phyloP scores from a whole-genome alignment of 441 rosid species.

The Adansonia madagascariensis region DNA sequence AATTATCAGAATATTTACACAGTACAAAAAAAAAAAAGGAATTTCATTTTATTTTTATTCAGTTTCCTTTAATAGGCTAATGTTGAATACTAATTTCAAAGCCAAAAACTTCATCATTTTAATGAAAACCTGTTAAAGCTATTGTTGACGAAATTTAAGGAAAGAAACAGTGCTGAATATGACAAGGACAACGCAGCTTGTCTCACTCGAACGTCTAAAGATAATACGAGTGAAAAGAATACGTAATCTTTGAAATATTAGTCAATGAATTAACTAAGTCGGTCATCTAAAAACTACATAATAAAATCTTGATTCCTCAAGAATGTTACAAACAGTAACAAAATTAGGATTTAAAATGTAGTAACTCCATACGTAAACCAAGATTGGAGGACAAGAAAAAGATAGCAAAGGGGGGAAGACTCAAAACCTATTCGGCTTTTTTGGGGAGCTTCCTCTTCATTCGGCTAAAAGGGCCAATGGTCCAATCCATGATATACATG shows the following conservation, averaged over 20 bases:
- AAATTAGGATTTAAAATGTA: neutral
- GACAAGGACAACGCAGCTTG: neutral
- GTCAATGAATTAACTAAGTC: slow-evolving; percentile 14
- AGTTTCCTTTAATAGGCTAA: no score
- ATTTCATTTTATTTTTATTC: no score
- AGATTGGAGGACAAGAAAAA: neutral
- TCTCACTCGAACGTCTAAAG: neutral
- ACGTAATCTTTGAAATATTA: neutral
- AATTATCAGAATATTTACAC: no score
- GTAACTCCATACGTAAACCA: no score
- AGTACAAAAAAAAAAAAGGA: no score
- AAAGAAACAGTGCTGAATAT: neutral
- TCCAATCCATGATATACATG: slow-evolving; percentile 68
- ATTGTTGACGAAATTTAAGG: neutral
- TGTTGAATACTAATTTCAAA: no score
- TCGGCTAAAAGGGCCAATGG: slow-evolving; percentile 75
- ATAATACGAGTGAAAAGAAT: neutral
- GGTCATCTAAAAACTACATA: slow-evolving; percentile 18
- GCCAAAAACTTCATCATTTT: neutral
- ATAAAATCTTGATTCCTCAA: slow-evolving; percentile 24
- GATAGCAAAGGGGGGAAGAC: neutral
- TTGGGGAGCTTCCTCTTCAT: slow-evolving; percentile 71
- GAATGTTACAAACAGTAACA: slow-evolving; percentile 31
- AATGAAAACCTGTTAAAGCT: neutral
- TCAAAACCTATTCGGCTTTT: slow-evolving; percentile 55